Percentiles rank a stretch among this genome's conserved stretches.
Conservation (phyloP, 202 grass and related monocot genomes). For the Eragrostis tef region DNA sequence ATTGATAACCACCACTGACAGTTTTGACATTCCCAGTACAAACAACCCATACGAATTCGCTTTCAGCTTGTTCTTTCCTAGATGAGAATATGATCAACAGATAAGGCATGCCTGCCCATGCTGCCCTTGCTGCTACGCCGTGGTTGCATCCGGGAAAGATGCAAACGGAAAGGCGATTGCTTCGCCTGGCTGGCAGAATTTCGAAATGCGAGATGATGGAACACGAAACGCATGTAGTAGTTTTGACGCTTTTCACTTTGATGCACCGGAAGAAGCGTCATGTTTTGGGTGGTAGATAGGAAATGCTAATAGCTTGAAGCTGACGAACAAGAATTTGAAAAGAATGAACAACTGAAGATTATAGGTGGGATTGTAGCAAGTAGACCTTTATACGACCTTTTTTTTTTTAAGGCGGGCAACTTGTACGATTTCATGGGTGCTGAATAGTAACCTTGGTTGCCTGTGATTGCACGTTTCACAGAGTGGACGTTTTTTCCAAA, state of each 20-base stretch:
- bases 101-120: neutral
- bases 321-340: neutral
- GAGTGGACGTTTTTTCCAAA: no score
- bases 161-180: neutral
- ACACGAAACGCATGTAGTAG: neutral
- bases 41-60: neutral
- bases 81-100: neutral
- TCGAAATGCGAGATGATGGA: neutral
- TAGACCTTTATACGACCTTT: no score
- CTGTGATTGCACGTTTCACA: neutral
- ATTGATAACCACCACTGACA: neutral
- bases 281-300: neutral
- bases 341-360: no score
- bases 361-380: no score
- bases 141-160: constrained; percentile 39
- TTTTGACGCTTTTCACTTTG: neutral
- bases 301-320: neutral
- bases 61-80: neutral
- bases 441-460: neutral
- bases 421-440: neutral
- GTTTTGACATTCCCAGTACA: neutral
- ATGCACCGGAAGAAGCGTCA: neutral
- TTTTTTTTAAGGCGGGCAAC: neutral
- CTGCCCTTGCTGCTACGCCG: constrained; percentile 16
- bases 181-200: constrained; percentile 11